Conservation (phyloP, 208 protist species). For the Trichomonas gallinae region DNA sequence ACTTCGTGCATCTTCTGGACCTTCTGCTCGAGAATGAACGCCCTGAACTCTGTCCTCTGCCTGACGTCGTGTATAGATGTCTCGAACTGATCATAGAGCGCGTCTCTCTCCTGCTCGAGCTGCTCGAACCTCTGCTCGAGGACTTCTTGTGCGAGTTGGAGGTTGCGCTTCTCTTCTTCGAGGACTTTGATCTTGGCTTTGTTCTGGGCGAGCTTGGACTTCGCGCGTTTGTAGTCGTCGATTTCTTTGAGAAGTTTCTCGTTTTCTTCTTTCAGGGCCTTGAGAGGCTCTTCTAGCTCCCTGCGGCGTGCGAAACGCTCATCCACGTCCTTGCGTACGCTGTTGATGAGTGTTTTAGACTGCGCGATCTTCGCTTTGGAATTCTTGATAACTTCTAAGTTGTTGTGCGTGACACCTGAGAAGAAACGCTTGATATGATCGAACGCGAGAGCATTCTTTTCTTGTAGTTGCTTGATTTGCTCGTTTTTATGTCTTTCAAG, state of each 20-base stretch:
- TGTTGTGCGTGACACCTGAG: background rate
- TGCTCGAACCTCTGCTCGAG: background rate
- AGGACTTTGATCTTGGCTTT: background rate
- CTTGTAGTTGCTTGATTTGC: background rate
- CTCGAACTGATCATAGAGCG: background rate
- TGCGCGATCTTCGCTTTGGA: background rate
- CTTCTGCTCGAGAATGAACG: background rate
- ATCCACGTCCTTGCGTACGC: background rate
- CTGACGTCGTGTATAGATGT: background rate
- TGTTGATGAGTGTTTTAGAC: background rate
- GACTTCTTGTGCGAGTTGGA: constrained; percentile 13
- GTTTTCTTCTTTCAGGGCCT: background rate
- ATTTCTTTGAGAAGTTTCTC: background rate
- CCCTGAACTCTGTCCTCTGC: background rate
- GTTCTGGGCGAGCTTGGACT: background rate
- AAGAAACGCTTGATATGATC: background rate
- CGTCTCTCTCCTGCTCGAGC: background rate
- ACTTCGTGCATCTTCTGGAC: background rate
- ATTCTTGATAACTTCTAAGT: background rate
- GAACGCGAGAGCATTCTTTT: background rate
- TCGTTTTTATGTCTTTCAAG: background rate
- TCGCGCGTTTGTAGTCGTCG: background rate
- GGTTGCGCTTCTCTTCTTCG: background rate
- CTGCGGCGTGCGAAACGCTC: background rate
- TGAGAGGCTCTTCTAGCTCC: background rate